Evolutionary conservation across 768 basidiomycete genomes (phyloP).

Genomic region (Termitomyces titanicus): DNA sequence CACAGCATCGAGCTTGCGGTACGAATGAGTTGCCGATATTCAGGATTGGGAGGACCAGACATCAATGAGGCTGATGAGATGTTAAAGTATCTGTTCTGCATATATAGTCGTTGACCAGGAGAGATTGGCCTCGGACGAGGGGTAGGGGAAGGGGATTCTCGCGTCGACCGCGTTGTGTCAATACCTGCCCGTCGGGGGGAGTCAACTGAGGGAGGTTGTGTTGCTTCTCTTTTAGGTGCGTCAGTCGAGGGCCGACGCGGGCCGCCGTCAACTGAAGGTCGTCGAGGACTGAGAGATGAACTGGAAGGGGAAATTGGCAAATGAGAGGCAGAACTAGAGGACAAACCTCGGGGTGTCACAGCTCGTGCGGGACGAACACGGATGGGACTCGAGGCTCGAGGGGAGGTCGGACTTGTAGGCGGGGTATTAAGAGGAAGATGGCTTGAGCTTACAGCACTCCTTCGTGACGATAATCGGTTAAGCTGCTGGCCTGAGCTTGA

Average conservation of each 20-base stretch:
- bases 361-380: slow-evolving; percentile 41
- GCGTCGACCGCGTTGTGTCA: slow-evolving; percentile 28
- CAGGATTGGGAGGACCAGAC: slow-evolving; percentile 43
- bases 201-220: slow-evolving; percentile 17
- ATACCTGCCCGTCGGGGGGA: slow-evolving; percentile 32
- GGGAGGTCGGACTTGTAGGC: slow-evolving; percentile 35
- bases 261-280: slow-evolving; percentile 33
- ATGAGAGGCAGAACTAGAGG: slow-evolving; percentile 49
- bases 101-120: slow-evolving; percentile 45
- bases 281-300: slow-evolving; percentile 29
- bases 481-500: slow-evolving; percentile 32
- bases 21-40: slow-evolving; percentile 67
- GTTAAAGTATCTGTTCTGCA: slow-evolving; percentile 54
- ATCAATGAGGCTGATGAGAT: slow-evolving; percentile 59
- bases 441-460: slow-evolving; percentile 33
- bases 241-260: slow-evolving; percentile 34
- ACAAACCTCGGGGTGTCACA: slow-evolving; percentile 39
- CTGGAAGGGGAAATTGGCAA: slow-evolving; percentile 40
- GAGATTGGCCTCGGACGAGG: slow-evolving; percentile 44
- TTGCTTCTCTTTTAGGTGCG: slow-evolving; percentile 21
- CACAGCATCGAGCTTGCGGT: slow-evolving; percentile 60
- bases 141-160: slow-evolving; percentile 27
- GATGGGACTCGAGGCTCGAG: slow-evolving; percentile 36
- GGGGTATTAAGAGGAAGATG: slow-evolving; percentile 37
- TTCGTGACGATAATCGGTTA: slow-evolving; percentile 29